Evolutionary conservation across 345 rosid species (phyloP), one percentile per base, ranked within the genome.

Genomic region (Syzygium aqueum): DNA sequence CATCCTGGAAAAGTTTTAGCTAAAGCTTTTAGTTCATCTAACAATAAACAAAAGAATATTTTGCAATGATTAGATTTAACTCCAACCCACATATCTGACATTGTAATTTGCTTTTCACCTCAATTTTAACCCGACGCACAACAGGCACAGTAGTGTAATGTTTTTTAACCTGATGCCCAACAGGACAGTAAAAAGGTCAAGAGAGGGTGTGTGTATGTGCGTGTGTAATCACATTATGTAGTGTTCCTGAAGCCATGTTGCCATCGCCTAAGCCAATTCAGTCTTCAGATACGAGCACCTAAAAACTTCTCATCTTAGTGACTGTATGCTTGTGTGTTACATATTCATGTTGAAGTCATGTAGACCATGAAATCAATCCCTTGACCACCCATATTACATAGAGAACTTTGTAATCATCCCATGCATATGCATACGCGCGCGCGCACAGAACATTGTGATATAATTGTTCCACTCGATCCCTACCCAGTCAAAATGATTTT

Each of bases 401-500:
- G 16, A 23, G 37, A 28, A 14, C 51, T 28, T 51, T 28, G 27
- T 1, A 28, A 30, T 27, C 61, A 19, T 9, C 27, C 78, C 80
- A 17, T 67, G 46, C 43, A 30, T 4, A 67, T 30, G 78, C 43
- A 19, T 73, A 33, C 12, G 5, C 46, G 37, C 5, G 11, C 30
- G 52, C 27, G 33, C 3, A 82, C 5, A 27, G 43, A 49, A 54
- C 37, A 67, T 53, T 67, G 65, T 19, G 19, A 27, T 16, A 54
- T 2, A 88, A 40, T 14, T 17, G 37, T 27, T 52, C 63, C 43
- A 51, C 12, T n/a, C 50, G 82, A 85, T 85, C 54, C 80, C 53
- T 94, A 97, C 99, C 99, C 99, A 46, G 99, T 95, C 91, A 97
- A 91, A 88, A 97, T 94, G 86, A 95, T 97, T 91, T 90, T 97